Evolutionary conservation across 192 early-diverging fungal species (phyloP).

Genomic region (Dimargaris verticillata): DNA sequence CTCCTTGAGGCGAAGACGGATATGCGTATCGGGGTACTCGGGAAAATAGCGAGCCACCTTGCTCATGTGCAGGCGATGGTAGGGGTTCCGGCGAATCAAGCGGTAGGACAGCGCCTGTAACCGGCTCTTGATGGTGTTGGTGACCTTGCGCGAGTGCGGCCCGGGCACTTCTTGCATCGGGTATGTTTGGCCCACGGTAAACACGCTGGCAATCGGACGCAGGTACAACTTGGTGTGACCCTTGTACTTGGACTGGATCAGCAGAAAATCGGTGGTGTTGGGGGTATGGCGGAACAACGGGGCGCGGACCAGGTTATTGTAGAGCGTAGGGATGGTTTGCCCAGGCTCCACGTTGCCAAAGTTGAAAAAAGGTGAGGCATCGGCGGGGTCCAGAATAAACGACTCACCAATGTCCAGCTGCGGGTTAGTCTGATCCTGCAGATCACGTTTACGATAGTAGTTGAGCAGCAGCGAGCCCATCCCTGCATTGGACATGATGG

Average conservation of each 20-base stretch:
- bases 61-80: conserved; percentile 52
- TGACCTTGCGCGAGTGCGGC: conserved; percentile 85
- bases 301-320: conserved; percentile 89
- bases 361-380: conserved; percentile 81
- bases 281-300: conserved; percentile 69
- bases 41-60: conserved; percentile 70
- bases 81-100: conserved; percentile 67
- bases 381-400: conserved; percentile 70
- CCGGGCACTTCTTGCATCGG: conserved; percentile 87
- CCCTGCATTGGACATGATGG: conserved; percentile 77
- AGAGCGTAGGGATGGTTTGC: conserved; percentile 69
- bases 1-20: conserved; percentile 89
- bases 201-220: conserved; percentile 65
- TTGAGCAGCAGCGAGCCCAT: conserved; percentile 91
- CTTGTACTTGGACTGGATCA: conserved; percentile 63
- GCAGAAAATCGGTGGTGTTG: conserved; percentile 63
- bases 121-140: conserved; percentile 66
- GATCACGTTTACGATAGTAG: conserved; percentile 83
- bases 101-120: conserved; percentile 80
- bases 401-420: conserved; percentile 69
- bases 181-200: conserved; percentile 81
- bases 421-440: conserved; percentile 63
- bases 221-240: conserved; percentile 72
- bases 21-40: conserved; percentile 66
- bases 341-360: conserved; percentile 93